Percentiles rank a stretch among this genome's conserved stretches.
Conservation (phyloP, 1,139 yeast species). For the Spathaspora jeffriesii region DNA sequence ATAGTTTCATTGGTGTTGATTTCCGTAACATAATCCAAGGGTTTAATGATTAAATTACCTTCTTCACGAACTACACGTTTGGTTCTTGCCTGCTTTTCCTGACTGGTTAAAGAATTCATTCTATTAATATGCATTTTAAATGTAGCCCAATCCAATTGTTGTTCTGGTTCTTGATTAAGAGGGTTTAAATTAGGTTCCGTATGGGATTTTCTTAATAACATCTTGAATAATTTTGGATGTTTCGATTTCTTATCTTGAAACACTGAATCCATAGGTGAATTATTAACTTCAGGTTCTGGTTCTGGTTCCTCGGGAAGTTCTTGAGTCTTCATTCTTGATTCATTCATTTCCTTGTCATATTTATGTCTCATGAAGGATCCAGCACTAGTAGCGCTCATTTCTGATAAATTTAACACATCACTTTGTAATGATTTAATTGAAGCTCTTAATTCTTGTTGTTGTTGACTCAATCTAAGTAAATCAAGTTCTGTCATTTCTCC, state of each 20-base stretch:
- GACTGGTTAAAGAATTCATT: constrained; percentile 69
- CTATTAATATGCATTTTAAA: constrained; percentile 64
- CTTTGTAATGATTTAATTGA: constrained; percentile 47
- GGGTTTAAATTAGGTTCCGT: constrained; percentile 29
- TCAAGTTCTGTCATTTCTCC: background rate
- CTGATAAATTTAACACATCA: constrained; percentile 54
- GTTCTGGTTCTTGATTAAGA: constrained; percentile 27
- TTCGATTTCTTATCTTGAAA: constrained; percentile 47
- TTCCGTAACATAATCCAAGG: constrained; percentile 62
- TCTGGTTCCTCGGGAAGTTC: constrained; percentile 1
- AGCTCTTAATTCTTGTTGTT: constrained; percentile 41
- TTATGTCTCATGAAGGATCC: constrained; percentile 81
- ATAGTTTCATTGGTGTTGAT: constrained; percentile 44
- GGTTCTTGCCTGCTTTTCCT: constrained; percentile 70
- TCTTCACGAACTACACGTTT: constrained; percentile 69
- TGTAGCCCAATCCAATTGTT: constrained; percentile 40
- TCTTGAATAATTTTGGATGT: constrained; percentile 56
- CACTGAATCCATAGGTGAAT: constrained; percentile 32
- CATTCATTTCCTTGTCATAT: constrained; percentile 43
- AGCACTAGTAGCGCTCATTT: constrained; percentile 87
- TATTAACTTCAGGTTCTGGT: background rate
- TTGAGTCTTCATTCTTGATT: constrained; percentile 16
- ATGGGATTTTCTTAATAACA: constrained; percentile 41
- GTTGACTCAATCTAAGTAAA: constrained; percentile 22
- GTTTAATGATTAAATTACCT: constrained; percentile 65